A percentile compares a stretch with the other conserved stretches of the same genome.
Evolutionary conservation across 768 basidiomycete species (phyloP).

Genomic region (Trametes cingulata): DNA sequence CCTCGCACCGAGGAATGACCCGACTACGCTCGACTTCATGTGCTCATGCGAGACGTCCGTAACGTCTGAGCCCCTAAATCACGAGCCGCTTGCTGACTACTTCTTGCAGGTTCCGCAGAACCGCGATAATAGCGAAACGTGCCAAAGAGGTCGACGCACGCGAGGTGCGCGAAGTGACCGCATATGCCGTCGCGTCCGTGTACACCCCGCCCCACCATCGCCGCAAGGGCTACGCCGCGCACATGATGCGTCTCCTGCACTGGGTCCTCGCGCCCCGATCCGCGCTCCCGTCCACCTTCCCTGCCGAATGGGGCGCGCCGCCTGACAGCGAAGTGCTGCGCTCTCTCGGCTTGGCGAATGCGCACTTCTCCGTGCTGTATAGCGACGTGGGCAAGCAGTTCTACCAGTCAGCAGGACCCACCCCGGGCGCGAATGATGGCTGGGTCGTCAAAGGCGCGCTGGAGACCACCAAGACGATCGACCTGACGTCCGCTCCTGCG

Average conservation of each 20-base stretch:
- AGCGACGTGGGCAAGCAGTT: slow-evolving; percentile 52
- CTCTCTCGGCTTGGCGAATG: slow-evolving; percentile 38
- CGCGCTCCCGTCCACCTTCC: slow-evolving; percentile 37
- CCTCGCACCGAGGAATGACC: slow-evolving; percentile 51
- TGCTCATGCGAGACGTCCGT: slow-evolving; percentile 66
- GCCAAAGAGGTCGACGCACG: slow-evolving; percentile 2
- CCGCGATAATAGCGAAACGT: slow-evolving; percentile 30
- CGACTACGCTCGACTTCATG: slow-evolving; percentile 53
- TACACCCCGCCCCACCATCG: slow-evolving; percentile 53
- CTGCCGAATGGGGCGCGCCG: slow-evolving; percentile 44
- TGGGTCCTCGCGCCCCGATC: slow-evolving; percentile 46
- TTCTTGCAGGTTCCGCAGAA: slow-evolving; percentile 35
- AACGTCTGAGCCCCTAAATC: no score
- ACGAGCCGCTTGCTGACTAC: not conserved
- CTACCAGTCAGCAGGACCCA: slow-evolving; percentile 45
- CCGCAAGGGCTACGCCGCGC: slow-evolving; percentile 55
- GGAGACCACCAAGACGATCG: slow-evolving; percentile 44
- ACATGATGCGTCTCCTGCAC: slow-evolving; percentile 68
- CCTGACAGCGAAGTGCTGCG: slow-evolving; percentile 35
- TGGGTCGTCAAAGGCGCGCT: slow-evolving; percentile 43
- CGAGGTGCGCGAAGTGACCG: slow-evolving; percentile 36
- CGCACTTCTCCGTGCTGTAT: slow-evolving; percentile 50
- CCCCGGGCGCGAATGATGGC: slow-evolving; percentile 34
- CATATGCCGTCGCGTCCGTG: slow-evolving; percentile 58
- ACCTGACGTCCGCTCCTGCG: not conserved